Evolutionary conservation across 352 stramenopile genomes (phyloP).

Genomic region (Phytophthora tubulina): DNA sequence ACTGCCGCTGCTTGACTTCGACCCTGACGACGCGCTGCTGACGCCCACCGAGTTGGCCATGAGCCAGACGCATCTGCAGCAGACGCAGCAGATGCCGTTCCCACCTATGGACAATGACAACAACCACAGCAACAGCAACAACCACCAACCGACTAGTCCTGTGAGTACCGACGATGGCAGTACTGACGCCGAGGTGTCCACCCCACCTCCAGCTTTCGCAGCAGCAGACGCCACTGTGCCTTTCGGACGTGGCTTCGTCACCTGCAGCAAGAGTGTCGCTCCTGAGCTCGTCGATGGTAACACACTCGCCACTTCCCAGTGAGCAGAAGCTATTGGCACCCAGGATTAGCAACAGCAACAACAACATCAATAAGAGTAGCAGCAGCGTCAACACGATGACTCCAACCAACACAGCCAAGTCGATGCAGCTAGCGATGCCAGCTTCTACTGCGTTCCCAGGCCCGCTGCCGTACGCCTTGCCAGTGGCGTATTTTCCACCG

Average conservation of each 20-base stretch:
- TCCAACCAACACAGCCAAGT: constrained; percentile 2
- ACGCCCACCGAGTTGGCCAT: constrained; percentile 31
- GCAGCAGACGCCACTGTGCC: not conserved
- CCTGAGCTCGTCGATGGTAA: constrained; percentile 15
- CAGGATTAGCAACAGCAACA: constrained; percentile 8
- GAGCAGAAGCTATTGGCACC: constrained; percentile 35
- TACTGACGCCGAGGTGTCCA: constrained; percentile 59
- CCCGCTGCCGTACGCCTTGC: constrained; percentile 66
- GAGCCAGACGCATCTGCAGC: constrained; percentile 24
- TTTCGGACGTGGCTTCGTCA: constrained; percentile 26
- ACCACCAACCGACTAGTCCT: constrained; percentile 39
- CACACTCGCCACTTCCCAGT: constrained; percentile 32
- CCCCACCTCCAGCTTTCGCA: constrained; percentile 51
- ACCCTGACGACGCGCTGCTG: constrained; percentile 38
- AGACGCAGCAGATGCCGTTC: constrained; percentile 27
- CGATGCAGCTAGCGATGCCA: constrained; percentile 12
- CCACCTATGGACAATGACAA: constrained; percentile 12
- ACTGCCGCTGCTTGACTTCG: constrained; percentile 58
- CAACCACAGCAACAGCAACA: not conserved
- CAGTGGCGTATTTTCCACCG: constrained; percentile 67
- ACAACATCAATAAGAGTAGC: not conserved
- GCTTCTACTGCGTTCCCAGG: constrained; percentile 24
- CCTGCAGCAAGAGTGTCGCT: constrained; percentile 27
- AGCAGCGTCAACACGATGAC: not conserved
- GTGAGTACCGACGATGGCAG: constrained; percentile 57